Evolutionary conservation across 2,329 filamentous ascomycete genomes (phyloP).

Genomic region (Fusarium nurragi): DNA sequence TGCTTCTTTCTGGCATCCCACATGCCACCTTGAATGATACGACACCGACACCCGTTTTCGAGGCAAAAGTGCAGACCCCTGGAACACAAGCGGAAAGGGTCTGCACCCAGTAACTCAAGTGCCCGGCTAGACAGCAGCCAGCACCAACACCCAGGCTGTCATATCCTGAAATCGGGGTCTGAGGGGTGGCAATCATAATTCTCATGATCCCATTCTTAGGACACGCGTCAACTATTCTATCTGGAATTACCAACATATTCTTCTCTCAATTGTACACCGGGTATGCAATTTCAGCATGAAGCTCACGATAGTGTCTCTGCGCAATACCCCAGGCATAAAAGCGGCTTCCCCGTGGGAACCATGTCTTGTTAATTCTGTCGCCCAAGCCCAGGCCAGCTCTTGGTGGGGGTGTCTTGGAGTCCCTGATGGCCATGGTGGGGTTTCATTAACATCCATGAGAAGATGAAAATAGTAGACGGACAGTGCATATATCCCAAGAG

Average conservation of each 20-base stretch:
- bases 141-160: slow-evolving; percentile 2
- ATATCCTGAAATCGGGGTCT: slow-evolving; percentile 30
- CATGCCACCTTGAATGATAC: slow-evolving; percentile 18
- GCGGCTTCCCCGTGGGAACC: slow-evolving; percentile 25
- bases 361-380: slow-evolving; percentile 34
- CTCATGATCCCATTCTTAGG: slow-evolving; percentile 25
- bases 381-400: slow-evolving; percentile 17
- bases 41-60: slow-evolving; percentile 23
- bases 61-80: slow-evolving; percentile 31
- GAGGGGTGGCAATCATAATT: slow-evolving; percentile 30
- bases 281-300: not conserved
- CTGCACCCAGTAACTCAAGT: slow-evolving; percentile 1
- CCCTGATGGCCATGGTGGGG: slow-evolving; percentile 24
- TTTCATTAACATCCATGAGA: slow-evolving; percentile 25
- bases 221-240: slow-evolving; percentile 7
- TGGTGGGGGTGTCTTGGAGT: slow-evolving; percentile 36
- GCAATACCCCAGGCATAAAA: slow-evolving; percentile 12
- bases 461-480: not conserved
- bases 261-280: not conserved
- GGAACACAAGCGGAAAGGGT: slow-evolving; percentile 30
- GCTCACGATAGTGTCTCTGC: slow-evolving; percentile 23
- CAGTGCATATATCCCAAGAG: slow-evolving; percentile 1
- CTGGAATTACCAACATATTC: not conserved
- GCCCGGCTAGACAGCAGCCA: not conserved
- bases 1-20: slow-evolving; percentile 8